Conservation (phyloP, 2,329 filamentous ascomycete species). For the Trichoderma atroviride region DNA sequence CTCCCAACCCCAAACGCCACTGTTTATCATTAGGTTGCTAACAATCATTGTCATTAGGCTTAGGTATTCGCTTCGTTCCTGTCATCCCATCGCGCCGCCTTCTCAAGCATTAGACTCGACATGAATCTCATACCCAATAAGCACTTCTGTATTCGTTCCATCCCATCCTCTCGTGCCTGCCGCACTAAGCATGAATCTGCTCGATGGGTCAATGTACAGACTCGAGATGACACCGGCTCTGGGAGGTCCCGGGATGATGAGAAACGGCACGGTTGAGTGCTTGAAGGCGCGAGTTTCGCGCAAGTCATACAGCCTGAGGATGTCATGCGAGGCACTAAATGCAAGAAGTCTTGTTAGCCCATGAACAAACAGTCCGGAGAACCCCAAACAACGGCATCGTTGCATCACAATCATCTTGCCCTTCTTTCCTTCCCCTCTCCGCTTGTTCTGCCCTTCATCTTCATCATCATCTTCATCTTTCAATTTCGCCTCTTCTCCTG, state of each 20-base stretch:
- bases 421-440: neutral
- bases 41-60: neutral
- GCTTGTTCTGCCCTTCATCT: neutral
- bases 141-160: slow-evolving; percentile 81
- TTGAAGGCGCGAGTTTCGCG: slow-evolving; percentile 65
- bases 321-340: slow-evolving; percentile 82
- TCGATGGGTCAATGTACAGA: slow-evolving; percentile 84
- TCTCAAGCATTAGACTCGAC: slow-evolving; percentile 30
- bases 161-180: slow-evolving; percentile 96
- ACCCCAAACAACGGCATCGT: neutral
- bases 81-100: neutral
- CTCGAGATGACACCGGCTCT: slow-evolving; percentile 84
- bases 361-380: neutral
- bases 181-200: slow-evolving; percentile 86
- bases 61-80: neutral
- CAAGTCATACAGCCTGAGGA: slow-evolving; percentile 89
- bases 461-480: no score
- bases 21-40: neutral
- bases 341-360: neutral
- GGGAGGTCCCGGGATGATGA: slow-evolving; percentile 88
- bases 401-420: neutral
- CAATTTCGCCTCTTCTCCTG: neutral
- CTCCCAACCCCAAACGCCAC: slow-evolving; percentile 1
- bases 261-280: slow-evolving; percentile 83
- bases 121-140: slow-evolving; percentile 90